Evolutionary conservation across 441 rosid species (phyloP).

Genomic region (Euphorbia schlechtendalii): DNA sequence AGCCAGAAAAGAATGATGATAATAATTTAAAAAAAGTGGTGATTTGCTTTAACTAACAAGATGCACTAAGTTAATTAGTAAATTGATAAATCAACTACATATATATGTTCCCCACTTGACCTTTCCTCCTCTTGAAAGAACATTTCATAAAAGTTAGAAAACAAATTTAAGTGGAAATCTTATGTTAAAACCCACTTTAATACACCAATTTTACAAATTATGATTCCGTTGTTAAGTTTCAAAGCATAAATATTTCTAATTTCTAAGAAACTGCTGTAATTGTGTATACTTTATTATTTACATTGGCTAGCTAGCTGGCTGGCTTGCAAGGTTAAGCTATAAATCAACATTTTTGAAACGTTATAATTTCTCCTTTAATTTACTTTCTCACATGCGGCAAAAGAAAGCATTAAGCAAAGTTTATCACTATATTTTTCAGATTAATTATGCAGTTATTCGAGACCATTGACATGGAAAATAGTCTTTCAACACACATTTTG

Average conservation of each 20-base stretch:
- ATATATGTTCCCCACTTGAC: constrained; percentile 32
- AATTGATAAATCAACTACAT: neutral
- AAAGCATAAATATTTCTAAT: neutral
- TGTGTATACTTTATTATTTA: neutral
- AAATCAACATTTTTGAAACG: neutral
- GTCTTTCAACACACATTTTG: too few relatives aligned
- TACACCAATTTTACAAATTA: constrained; percentile 15
- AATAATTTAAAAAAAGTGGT: too few relatives aligned
- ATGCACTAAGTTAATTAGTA: constrained; percentile 29
- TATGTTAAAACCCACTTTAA: constrained; percentile 46
- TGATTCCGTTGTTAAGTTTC: neutral
- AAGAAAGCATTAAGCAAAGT: too few relatives aligned
- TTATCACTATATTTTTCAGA: too few relatives aligned
- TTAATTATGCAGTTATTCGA: too few relatives aligned
- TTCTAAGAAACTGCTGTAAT: neutral
- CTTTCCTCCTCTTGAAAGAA: constrained; percentile 53
- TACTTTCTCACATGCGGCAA: too few relatives aligned
- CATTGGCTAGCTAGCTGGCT: too few relatives aligned
- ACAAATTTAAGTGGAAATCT: constrained; percentile 51
- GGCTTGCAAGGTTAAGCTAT: neutral
- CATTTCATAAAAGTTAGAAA: constrained; percentile 24
- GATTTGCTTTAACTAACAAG: constrained; percentile 53
- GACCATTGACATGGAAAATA: too few relatives aligned
- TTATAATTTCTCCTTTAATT: too few relatives aligned
- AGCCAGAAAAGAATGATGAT: too few relatives aligned